These are phyloP conservation scores for Piromyces finnis DNA, from an alignment of 192 early-diverging fungal species.

Conservation along the genomic window DNA sequence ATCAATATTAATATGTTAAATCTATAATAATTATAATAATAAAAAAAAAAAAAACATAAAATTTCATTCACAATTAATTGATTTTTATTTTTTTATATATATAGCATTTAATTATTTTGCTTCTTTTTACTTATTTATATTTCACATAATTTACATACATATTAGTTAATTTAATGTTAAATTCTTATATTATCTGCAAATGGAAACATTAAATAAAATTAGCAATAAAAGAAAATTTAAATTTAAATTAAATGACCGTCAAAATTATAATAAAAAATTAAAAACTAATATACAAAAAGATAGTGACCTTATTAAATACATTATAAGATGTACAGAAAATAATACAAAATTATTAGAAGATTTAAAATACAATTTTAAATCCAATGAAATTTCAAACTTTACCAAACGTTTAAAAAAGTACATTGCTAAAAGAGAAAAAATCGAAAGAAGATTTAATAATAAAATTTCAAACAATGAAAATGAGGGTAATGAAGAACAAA, in stretches of 20 bases:
- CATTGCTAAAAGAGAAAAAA: neutral
- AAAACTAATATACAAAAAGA: neutral
- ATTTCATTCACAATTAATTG: no score
- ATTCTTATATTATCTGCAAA: no score
- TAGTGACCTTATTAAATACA: neutral
- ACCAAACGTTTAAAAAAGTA: neutral
- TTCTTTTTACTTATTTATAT: no score
- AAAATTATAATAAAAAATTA: neutral
- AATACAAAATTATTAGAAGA: neutral
- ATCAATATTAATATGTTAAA: no score
- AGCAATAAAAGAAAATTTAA: neutral
- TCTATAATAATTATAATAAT: no score
- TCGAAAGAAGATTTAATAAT: neutral
- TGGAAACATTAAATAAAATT: neutral
- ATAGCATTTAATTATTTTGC: no score
- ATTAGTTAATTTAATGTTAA: no score
- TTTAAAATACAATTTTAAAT: neutral
- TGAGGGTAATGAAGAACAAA: neutral
- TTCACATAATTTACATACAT: no score
- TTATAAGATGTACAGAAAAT: neutral
- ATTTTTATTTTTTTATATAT: no score
- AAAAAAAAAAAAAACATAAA: no score
- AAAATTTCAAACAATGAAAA: neutral
- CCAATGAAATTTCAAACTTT: neutral
- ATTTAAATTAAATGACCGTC: neutral